Evolutionary conservation across 179 eudicot species (phyloP).

Genomic region (Vitellaria paradoxa): DNA sequence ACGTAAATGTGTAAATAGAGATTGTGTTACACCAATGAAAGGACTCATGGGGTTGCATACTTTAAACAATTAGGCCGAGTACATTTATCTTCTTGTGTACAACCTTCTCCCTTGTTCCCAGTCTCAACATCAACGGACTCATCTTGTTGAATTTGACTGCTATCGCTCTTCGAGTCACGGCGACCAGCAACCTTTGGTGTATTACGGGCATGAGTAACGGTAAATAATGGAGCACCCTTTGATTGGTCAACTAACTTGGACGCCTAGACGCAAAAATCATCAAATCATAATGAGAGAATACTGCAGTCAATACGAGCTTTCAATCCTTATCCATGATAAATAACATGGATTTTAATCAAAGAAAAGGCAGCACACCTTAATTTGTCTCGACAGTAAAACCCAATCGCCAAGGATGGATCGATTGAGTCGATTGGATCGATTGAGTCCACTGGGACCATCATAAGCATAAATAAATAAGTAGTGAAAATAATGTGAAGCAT

Average conservation of each 20-base stretch:
- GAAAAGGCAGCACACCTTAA: constrained; percentile 50
- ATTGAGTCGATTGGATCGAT: constrained; percentile 87
- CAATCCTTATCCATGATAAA: neutral
- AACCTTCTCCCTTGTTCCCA: neutral
- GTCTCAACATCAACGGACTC: constrained; percentile 39
- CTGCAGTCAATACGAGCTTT: constrained; percentile 15
- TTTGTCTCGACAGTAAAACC: constrained; percentile 80
- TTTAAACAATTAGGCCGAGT: no score
- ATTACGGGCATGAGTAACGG: constrained; percentile 49
- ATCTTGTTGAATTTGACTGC: constrained; percentile 24
- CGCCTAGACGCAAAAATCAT: constrained; percentile 71
- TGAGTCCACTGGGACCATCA: constrained; percentile 58
- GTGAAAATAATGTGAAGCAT: neutral
- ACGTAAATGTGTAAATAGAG: no score
- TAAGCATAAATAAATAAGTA: constrained; percentile 14
- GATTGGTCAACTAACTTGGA: constrained; percentile 61
- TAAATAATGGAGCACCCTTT: constrained; percentile 80
- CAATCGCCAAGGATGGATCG: constrained; percentile 87
- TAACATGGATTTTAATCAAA: neutral
- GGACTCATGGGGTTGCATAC: no score
- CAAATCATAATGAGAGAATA: constrained; percentile 19
- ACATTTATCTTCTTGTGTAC: no score
- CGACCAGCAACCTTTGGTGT: constrained; percentile 26
- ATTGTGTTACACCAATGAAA: no score
- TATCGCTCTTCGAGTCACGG: constrained; percentile 17